Conservation (phyloP, 805 yeast species). For the Yarrowia divulgata region DNA sequence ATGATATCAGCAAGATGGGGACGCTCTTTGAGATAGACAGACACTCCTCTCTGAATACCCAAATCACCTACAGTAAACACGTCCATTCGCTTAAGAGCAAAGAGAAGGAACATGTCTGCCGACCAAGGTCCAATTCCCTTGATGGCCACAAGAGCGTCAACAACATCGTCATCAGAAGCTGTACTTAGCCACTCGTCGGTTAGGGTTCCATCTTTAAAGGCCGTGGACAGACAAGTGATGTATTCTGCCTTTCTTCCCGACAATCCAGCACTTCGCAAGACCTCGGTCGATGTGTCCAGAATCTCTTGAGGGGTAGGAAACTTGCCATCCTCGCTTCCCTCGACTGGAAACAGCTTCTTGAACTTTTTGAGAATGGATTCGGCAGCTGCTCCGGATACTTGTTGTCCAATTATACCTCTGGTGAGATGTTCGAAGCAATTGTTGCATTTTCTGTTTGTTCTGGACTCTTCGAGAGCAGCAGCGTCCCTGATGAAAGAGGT, state of each 20-base stretch:
- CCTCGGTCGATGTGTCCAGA: slow-evolving; percentile 54
- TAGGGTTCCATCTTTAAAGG: slow-evolving; percentile 45
- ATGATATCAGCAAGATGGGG: slow-evolving; percentile 52
- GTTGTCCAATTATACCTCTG: slow-evolving; percentile 50
- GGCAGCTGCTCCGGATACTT: slow-evolving; percentile 74
- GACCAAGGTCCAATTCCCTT: slow-evolving; percentile 68
- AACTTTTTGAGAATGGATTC: slow-evolving; percentile 63
- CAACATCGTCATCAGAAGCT: slow-evolving; percentile 48
- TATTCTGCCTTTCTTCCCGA: slow-evolving; percentile 73
- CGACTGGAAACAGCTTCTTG: slow-evolving; percentile 47
- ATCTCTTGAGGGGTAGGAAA: slow-evolving; percentile 64
- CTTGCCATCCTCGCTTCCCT: slow-evolving; percentile 36
- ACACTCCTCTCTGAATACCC: slow-evolving; percentile 84
- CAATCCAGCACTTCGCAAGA: slow-evolving; percentile 69
- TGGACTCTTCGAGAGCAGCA: slow-evolving; percentile 11
- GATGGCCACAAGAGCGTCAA: slow-evolving; percentile 47
- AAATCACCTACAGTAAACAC: slow-evolving; percentile 80
- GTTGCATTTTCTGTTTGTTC: slow-evolving; percentile 26
- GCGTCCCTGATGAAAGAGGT: slow-evolving; percentile 44
- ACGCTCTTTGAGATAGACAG: slow-evolving; percentile 61
- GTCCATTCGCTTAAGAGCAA: slow-evolving; percentile 70
- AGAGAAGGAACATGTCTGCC: slow-evolving; percentile 83
- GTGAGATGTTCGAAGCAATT: slow-evolving; percentile 41
- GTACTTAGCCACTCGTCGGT: slow-evolving; percentile 46
- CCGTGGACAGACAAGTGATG: slow-evolving; percentile 63